These are phyloP conservation scores for Trametes versicolor DNA, from an alignment of 1,284 basidiomycete species.

Conservation along the genomic window DNA sequence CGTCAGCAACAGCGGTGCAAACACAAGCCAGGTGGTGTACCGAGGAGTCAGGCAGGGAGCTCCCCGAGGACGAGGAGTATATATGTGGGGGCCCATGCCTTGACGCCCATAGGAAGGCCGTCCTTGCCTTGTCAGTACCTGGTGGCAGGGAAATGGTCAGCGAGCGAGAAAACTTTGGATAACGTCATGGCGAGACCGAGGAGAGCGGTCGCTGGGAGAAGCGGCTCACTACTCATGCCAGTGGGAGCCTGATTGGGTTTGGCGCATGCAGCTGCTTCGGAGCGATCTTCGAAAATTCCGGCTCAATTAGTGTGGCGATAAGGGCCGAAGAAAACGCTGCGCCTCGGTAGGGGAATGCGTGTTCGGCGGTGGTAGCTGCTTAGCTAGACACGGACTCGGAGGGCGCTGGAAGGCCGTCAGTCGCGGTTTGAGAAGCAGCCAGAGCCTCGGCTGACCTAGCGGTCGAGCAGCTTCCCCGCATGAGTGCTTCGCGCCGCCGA, in stretches of 20 bases:
- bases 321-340: slow-evolving; percentile 18
- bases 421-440: neutral
- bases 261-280: slow-evolving; percentile 16
- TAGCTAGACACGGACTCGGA: slow-evolving; percentile 9
- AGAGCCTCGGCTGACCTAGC: slow-evolving; percentile 13
- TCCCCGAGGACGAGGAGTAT: slow-evolving; percentile 25
- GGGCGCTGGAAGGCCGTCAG: slow-evolving; percentile 15
- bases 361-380: slow-evolving; percentile 8
- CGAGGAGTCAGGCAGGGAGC: slow-evolving; percentile 23
- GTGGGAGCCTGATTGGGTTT: slow-evolving; percentile 32
- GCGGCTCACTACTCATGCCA: slow-evolving; percentile 29
- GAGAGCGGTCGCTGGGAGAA: slow-evolving; percentile 14
- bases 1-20: slow-evolving; percentile 13
- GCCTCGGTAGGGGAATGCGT: slow-evolving; percentile 4
- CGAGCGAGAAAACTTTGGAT: slow-evolving; percentile 23
- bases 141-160: slow-evolving; percentile 7
- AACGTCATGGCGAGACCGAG: slow-evolving; percentile 31
- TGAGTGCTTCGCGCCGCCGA: slow-evolving; percentile 2
- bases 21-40: slow-evolving; percentile 23
- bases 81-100: slow-evolving; percentile 24
- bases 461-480: slow-evolving; percentile 8
- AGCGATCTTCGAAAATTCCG: slow-evolving; percentile 23
- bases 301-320: slow-evolving; percentile 29
- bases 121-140: slow-evolving; percentile 22
- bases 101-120: slow-evolving; percentile 27